These are phyloP conservation scores for Blastobotrys attinorum DNA, from an alignment of 805 yeast genomes.

Conservation along the genomic window DNA sequence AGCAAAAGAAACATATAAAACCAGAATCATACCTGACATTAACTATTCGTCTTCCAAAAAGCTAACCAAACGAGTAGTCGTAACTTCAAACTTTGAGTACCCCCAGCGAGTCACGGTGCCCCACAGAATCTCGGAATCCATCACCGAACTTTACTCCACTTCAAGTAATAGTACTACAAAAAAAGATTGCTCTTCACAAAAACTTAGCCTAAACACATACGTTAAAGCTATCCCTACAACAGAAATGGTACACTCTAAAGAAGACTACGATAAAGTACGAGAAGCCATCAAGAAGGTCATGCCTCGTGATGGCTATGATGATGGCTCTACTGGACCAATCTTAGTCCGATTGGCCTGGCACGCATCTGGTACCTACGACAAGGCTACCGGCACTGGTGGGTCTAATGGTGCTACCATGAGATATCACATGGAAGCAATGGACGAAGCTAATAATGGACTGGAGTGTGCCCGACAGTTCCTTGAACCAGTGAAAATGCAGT, in stretches of 20 bases:
- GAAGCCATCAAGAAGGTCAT: slow-evolving; percentile 30
- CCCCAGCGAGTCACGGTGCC: too few species aligned
- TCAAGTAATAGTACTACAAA: too few species aligned
- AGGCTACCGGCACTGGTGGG: slow-evolving; percentile 42
- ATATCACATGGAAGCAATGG: slow-evolving; percentile 36
- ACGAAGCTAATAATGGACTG: slow-evolving; percentile 42
- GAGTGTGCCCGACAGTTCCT: slow-evolving; percentile 49
- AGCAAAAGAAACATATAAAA: too few species aligned
- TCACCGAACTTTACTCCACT: too few species aligned
- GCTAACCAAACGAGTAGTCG: too few species aligned
- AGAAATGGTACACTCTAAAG: slow-evolving; percentile 23
- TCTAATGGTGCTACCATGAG: slow-evolving; percentile 52
- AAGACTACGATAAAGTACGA: slow-evolving; percentile 33
- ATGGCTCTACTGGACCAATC: slow-evolving; percentile 68
- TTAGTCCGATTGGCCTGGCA: slow-evolving; percentile 83
- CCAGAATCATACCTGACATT: too few species aligned
- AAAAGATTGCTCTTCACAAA: too few species aligned
- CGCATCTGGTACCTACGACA: slow-evolving; percentile 70
- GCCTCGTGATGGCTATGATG: slow-evolving; percentile 47
- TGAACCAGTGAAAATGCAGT: slow-evolving; percentile 45
- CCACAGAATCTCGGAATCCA: too few species aligned
- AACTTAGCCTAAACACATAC: too few species aligned
- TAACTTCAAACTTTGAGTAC: too few species aligned
- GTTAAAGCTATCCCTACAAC: too few species aligned
- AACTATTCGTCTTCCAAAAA: too few species aligned